Evolutionary conservation across 805 yeast genomes (phyloP).

Genomic region (Kodamaea neixiangensis): DNA sequence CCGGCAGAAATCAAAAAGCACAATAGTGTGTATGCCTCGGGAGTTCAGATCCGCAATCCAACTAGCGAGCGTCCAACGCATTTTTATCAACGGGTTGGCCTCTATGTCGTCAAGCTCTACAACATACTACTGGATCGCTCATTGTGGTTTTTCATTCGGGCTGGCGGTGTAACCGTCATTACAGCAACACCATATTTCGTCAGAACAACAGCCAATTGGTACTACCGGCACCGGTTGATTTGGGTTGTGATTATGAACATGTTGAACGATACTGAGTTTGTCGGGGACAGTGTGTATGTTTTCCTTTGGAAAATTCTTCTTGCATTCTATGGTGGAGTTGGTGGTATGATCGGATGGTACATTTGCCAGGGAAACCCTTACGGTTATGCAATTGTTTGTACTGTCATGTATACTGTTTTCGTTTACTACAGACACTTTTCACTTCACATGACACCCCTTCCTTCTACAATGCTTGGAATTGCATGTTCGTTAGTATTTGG

Average conservation of each 20-base stretch:
- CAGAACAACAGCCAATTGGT: conserved; percentile 31
- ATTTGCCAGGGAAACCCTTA: conserved; percentile 36
- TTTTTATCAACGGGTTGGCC: conserved; percentile 23
- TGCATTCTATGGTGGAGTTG: conserved; percentile 29
- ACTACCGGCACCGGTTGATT: conserved; percentile 24
- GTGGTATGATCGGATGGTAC: conserved; percentile 37
- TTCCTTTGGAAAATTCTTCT: conserved; percentile 25
- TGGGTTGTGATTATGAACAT: conserved; percentile 37
- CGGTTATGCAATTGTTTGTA: conserved; percentile 32
- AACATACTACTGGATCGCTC: conserved; percentile 18
- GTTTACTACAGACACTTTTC: conserved; percentile 34
- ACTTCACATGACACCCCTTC: conserved; percentile 26
- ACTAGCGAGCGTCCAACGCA: conserved; percentile 28
- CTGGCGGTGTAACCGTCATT: conserved; percentile 22
- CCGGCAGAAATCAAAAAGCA: background rate
- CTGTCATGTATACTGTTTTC: conserved; percentile 23
- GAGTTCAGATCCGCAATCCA: conserved; percentile 26
- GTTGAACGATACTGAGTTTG: conserved; percentile 30
- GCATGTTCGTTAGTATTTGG: conserved; percentile 33
- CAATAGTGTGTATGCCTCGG: conserved; percentile 6
- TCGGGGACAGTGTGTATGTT: conserved; percentile 32
- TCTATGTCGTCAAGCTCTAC: conserved; percentile 19
- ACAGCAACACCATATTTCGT: conserved; percentile 30
- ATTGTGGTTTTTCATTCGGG: conserved; percentile 33
- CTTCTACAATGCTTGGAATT: conserved; percentile 28